Evolutionary conservation across 106 monocot species (phyloP).

Genomic region (Vanilla planifolia): DNA sequence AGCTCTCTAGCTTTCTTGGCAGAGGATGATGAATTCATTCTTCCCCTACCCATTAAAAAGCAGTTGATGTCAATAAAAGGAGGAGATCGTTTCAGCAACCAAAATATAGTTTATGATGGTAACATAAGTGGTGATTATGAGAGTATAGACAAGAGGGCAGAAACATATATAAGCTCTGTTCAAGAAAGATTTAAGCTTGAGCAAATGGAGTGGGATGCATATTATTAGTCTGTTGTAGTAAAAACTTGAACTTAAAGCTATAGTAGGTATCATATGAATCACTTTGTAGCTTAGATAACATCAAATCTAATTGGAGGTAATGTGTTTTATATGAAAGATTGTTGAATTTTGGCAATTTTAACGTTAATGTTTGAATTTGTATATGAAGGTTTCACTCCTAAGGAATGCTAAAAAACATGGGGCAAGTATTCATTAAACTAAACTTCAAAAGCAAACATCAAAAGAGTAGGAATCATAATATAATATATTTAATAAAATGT

Average conservation of each 20-base stretch:
- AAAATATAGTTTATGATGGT: background rate
- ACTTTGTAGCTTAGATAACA: background rate
- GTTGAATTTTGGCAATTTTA: too few species aligned
- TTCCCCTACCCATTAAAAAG: background rate
- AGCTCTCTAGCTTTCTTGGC: background rate
- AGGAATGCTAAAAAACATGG: too few species aligned
- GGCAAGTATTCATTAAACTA: too few species aligned
- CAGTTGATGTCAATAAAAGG: background rate
- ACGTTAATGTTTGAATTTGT: too few species aligned
- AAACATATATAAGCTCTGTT: conserved; percentile 14
- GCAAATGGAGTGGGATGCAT: background rate
- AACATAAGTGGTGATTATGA: background rate
- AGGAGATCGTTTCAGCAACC: background rate
- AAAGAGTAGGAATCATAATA: too few species aligned
- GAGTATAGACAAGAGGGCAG: conserved; percentile 12
- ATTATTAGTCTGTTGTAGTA: too few species aligned
- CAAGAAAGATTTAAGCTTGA: conserved; percentile 19
- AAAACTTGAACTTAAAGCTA: background rate
- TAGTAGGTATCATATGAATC: background rate
- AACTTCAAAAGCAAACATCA: too few species aligned
- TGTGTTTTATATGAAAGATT: too few species aligned
- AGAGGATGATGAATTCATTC: background rate
- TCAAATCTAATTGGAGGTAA: too few species aligned
- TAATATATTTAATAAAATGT: too few species aligned
- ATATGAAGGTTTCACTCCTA: too few species aligned